Evolutionary conservation across 805 yeast genomes (phyloP), one percentile per base, ranked within the genome.

Genomic region (Saitoella complicata): DNA sequence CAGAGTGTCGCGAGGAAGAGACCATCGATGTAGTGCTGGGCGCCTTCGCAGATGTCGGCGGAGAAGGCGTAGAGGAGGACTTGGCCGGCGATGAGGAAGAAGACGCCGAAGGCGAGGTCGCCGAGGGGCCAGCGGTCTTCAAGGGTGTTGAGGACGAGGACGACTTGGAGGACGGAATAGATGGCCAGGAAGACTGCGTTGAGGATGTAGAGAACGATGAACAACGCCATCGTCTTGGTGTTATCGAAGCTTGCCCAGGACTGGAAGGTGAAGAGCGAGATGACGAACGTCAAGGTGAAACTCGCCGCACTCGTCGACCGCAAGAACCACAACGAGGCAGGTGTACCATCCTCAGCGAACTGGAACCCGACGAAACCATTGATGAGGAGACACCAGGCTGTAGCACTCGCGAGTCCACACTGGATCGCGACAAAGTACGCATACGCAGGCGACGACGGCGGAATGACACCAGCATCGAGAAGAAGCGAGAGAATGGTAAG

Each of bases 301-400:
- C 83, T 76, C 1, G 64, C 52, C 1, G 68, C 42, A n/a, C 84
- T 67, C 1, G 73, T 52, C 2, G 69, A 42, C 47, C 84, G 67
- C 38, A 81, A 60, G 3, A 68, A 56, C 58, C 74, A 62, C 68
- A 83, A 70, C 1, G 94, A 76, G 46, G 58, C 66, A 11, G 60
- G 56, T 1, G 95, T 80, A 12, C 96, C 96, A 60, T 88, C 98
- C 60, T 87, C 96, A 93, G 95, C 91, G 34, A 87, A 63, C 60
- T 86, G 91, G 60, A 85, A 85, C 12, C 88, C 87, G 12, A 86
- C 62, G 4, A 91, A 57, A 4, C 96, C 95, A 48, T 80, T 78
- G 44, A 75, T 66, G 57, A 82, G 64, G 44, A 88, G 60, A 37
- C 80, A 62, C 67, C 78, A 68, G 56, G 94, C 81, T 33, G 78